Base-by-base conservation (phyloP, 768 basidiomycete species). In the Boletus rufocinnamomeus region DNA sequence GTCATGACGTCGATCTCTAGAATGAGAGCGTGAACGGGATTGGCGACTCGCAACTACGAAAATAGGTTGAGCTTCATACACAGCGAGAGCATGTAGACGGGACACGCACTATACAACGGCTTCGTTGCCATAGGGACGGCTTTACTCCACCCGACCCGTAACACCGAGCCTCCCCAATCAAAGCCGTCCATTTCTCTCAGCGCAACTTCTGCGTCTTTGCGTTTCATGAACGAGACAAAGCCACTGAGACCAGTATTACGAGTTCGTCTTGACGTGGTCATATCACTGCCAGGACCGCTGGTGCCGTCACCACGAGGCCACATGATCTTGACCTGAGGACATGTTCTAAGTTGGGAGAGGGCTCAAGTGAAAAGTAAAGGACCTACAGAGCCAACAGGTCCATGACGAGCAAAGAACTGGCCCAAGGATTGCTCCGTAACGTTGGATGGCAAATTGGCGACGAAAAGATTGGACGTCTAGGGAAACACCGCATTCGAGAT, bases 141-240 rank as follows among this genome's bases (percentile, higher is more conserved):
- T 75, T 98, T 98, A 69, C 96, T 96, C 95, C 96, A 99, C 16
- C 94, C 94, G 6, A 95, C 93, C 16, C 93, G 81, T 5, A 99
- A 76, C 23, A 92, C 72, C 40, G 82, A 91, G 8, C 95, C 95
- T 57, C 91, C 93, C 97, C 96, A 99, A 45, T 97, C 93, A 59
- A 88, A 85, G 2, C 95, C 95, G 65, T 99, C 97, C 55, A 93
- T 83, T 69, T 96, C 91, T 27, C 89, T 87, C 23, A 97, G 77
- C 4, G 96, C 96, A 44, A 74, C 77, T 69, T 98, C 96, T 3
- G 97, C 96, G 66, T 95, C 94, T 63, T 84, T 85, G 51, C 97
- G 82, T 65, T 87, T 92, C 93, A 98, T 97, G 73, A 89, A 98
- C 0, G 95, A 92, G 21, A 99, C 97, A 68, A 99, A 99, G 1